Evolutionary conservation across 2,329 filamentous ascomycete species (phyloP), one percentile per base, ranked within the genome.

Genomic region (Botrytis sinoallii): DNA sequence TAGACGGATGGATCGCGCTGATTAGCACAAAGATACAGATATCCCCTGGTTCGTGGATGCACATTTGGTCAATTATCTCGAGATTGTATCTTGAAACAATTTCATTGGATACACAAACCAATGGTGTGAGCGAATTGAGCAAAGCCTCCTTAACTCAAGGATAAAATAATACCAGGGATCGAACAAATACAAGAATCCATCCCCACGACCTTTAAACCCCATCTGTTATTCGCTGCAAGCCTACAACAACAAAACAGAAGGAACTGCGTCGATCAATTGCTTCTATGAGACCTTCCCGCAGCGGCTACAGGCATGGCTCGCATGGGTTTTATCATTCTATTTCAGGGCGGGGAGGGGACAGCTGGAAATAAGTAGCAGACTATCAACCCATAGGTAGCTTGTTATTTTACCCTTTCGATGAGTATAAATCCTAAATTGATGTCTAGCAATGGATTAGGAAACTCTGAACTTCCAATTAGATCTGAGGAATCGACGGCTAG

Each of bases 291-390:
- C 8, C 64, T 48, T 48, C 20, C 44, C 44, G 16, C 64, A 66
- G 64, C 64, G 64, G 29, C 44, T 48, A 48, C 64, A 66, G 12
- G 44, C 64, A 66, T 35, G 29, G 64, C 64, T 32, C 60, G 60
- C 60, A 63, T 42, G 38, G 60, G 38, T 42, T 42, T 42, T 42
- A 25, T 40, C 22, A 63, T 63, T 63, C 25, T 63, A 42, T 42
- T 29, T 42, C 38, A 63, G 60, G 38, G 14, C 60, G 35, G 35
- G 60, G 35, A 55, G 25, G 22, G 60, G 14, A 42, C 35, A 42
- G 35, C 35, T 63, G 59, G 60, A 63, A 55, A 55, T 16, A 29
- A 18, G 12, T 3, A 18, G 52, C 52, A 55, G 18, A 18, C n/a
- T 40, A n/a, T 40, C 38, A n/a, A 14, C 12, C 25, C 25, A 29